These are phyloP conservation scores for Fusarium cicatricum DNA, from an alignment of 2,329 filamentous ascomycete species.

Conservation along the genomic window DNA sequence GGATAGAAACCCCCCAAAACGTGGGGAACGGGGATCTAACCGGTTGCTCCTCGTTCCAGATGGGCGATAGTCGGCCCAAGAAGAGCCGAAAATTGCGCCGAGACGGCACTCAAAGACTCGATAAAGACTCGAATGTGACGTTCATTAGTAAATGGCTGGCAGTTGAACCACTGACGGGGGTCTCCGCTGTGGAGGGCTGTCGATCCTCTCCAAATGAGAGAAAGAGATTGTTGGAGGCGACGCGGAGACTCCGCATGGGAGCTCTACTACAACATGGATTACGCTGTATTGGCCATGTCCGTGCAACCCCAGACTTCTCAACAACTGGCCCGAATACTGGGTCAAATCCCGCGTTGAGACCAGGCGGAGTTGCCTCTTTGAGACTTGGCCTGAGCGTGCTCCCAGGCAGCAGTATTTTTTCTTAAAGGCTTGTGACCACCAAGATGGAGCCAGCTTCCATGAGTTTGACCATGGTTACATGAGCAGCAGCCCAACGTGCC, in stretches of 20 bases:
- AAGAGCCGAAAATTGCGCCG: slow-evolving; percentile 2
- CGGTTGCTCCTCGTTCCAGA: slow-evolving; percentile 3
- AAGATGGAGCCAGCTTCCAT: too few species aligned
- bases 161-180: background rate
- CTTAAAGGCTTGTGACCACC: too few species aligned
- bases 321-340: background rate
- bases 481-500: too few species aligned
- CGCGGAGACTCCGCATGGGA: slow-evolving; percentile 35
- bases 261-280: background rate
- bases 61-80: slow-evolving; percentile 9
- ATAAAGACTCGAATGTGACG: slow-evolving; percentile 28
- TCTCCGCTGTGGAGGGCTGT: slow-evolving; percentile 1
- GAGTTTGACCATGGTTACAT: too few species aligned
- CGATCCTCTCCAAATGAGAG: slow-evolving; percentile 1
- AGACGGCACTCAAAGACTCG: background rate
- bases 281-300: background rate
- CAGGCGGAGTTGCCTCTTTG: too few species aligned
- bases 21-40: slow-evolving; percentile 21
- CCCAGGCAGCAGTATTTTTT: too few species aligned
- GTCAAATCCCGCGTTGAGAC: too few species aligned
- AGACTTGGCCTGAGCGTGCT: too few species aligned
- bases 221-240: slow-evolving; percentile 23
- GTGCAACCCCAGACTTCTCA: slow-evolving; percentile 2
- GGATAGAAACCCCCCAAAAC: slow-evolving; percentile 7
- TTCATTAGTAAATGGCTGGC: background rate